Conservation (phyloP, 768 basidiomycete species). For the Russula sp. region DNA sequence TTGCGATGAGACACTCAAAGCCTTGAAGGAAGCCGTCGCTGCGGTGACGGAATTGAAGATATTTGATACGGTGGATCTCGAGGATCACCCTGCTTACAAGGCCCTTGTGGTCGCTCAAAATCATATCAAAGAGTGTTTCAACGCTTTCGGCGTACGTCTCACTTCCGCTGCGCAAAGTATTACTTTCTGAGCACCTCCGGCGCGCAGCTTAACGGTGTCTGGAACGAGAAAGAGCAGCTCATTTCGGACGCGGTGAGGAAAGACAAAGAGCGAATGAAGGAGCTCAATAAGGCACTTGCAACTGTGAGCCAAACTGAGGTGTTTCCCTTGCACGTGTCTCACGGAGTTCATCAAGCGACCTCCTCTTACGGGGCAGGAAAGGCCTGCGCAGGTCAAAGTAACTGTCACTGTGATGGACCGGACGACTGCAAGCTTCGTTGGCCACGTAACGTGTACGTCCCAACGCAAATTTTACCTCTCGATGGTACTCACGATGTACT, state of each 20-base stretch:
- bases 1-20: conserved; percentile 7
- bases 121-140: conserved; percentile 8
- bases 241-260: not conserved
- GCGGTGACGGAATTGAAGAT: conserved; percentile 14
- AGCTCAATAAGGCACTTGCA: conserved; percentile 4
- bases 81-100: conserved; percentile 6
- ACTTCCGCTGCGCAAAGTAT: not conserved
- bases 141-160: conserved; percentile 8
- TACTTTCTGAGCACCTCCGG: not conserved
- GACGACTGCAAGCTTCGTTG: not conserved
- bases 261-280: conserved; percentile 13
- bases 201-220: not conserved
- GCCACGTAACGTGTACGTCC: not conserved
- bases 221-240: not conserved
- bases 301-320: not conserved
- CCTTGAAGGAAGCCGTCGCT: not conserved
- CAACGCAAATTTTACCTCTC: too few relatives aligned
- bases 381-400: conserved; percentile 1
- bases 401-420: not conserved
- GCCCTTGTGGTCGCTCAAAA: not conserved
- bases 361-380: not conserved
- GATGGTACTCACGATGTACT: not conserved
- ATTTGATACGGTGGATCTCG: conserved; percentile 6
- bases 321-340: not conserved
- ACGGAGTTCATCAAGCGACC: not conserved